Evolutionary conservation across 1,284 basidiomycete genomes (phyloP), one percentile per base, ranked within the genome.

Genomic region (Ustilago lituana): DNA sequence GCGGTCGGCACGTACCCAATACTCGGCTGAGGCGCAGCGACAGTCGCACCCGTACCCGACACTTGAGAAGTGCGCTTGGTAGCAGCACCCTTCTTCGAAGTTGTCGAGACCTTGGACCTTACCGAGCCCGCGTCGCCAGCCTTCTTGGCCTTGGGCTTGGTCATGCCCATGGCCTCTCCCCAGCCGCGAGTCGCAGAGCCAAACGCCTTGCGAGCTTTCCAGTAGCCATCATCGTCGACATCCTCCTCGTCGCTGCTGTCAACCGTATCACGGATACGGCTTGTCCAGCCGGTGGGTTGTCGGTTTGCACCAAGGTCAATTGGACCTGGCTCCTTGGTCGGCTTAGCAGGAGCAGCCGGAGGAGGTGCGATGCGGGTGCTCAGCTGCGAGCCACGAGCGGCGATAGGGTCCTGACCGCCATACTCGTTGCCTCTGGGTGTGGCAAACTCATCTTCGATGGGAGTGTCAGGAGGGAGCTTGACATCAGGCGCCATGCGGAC

Each of bases 401-500:
- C 63, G 32, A 68, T 26, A 2, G 69, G 69, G 29, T 72, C 69
- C 26, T 60, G 56, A 6, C 56, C 66, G 23, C 67, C 57, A 33
- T 71, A 46, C 24, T 74, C 67, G 37, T 47, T 63, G 9, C 71
- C 71, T 4, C 55, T 51, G 5, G 59, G 62, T 15, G 67, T 70
- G 17, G 26, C 52, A 41, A 40, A 49, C 6, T 39, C 45, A 19
- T 39, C 56, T 4, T 53, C 56, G 11, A 65, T 63, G 0, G 74
- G 73, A 29, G 78, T 76, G 32, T 79, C 77, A 9, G 77, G 71
- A 14, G 75, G 68, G 1, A 77, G 61, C 70, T 79, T 79, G 46
- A 55, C 52, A 40, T 78, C 77, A 8, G 77, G 77, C 19, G 77
- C 77, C 62, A 81, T 70, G 15, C 79, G 65, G n/a, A 81, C 79